Percentiles rank a stretch among this genome's conserved stretches.
phyloP scores from a whole-genome alignment of 257 asterid genomes.

The Linderniella brevidens region DNA sequence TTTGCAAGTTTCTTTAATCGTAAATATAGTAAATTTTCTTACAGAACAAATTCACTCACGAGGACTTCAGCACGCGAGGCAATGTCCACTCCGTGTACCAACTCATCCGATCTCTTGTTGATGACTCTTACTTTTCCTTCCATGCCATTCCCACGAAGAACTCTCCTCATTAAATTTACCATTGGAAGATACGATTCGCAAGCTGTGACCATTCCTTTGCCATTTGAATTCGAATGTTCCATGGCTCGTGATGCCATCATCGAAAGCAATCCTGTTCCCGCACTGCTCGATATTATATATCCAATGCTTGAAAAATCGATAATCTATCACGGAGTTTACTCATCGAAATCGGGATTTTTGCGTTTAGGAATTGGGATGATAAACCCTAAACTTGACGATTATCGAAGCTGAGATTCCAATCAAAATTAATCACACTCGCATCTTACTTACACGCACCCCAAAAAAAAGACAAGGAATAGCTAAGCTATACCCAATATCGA shows the following conservation, averaged over 20 bases:
- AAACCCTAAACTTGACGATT: no score
- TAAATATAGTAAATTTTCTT: not conserved
- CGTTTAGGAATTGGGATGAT: not conserved
- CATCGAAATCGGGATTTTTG: not conserved
- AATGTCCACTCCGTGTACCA: slow-evolving; percentile 59
- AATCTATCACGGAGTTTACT: not conserved
- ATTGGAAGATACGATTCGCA: slow-evolving; percentile 96
- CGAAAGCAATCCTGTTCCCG: slow-evolving; percentile 86
- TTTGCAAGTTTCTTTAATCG: not conserved
- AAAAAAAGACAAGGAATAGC: not conserved
- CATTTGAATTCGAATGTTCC: slow-evolving; percentile 24
- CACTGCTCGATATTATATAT: slow-evolving; percentile 30
- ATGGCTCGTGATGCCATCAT: slow-evolving; percentile 91
- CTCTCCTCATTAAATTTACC: slow-evolving; percentile 76
- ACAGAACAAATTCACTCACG: slow-evolving; percentile 27
- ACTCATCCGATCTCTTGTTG: slow-evolving; percentile 88
- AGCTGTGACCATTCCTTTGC: slow-evolving; percentile 57
- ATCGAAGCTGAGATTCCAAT: not conserved
- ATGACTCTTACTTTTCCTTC: slow-evolving; percentile 43
- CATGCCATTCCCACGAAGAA: slow-evolving; percentile 50
- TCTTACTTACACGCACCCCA: slow-evolving; percentile 1
- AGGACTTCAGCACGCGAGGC: slow-evolving; percentile 77
- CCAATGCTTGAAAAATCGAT: not conserved
- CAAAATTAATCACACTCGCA: not conserved
- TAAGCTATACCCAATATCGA: slow-evolving; percentile 66